phyloP scores from a whole-genome alignment of 2,329 filamentous ascomycete species.

The Metarhizium rileyi region DNA sequence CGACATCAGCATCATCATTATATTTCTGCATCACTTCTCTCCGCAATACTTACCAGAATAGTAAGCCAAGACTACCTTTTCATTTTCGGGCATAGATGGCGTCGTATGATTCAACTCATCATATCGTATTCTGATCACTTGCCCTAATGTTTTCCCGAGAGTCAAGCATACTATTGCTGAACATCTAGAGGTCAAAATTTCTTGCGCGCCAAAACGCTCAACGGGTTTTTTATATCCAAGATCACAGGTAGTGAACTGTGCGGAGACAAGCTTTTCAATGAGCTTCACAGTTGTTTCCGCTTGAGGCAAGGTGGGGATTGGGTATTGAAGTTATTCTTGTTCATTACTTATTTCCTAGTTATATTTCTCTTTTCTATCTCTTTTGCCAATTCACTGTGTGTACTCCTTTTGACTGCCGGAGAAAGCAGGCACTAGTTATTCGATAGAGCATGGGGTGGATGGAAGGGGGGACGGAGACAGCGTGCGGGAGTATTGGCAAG shows the following conservation, averaged over 20 bases:
- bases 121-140: not conserved
- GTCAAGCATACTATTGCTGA: not conserved
- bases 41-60: slow-evolving; percentile 6
- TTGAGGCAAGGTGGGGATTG: not conserved
- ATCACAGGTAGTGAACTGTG: not conserved
- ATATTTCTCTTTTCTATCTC: not conserved
- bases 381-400: not conserved
- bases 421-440: not conserved
- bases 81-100: not conserved
- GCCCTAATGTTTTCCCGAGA: not conserved
- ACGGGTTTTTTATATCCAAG: not conserved
- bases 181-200: not conserved
- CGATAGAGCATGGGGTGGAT: not conserved
- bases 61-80: no score
- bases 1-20: slow-evolving; percentile 9
- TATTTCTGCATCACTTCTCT: slow-evolving; percentile 2
- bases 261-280: not conserved
- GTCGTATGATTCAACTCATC: not conserved
- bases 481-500: not conserved
- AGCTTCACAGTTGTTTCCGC: slow-evolving; percentile 1
- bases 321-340: not conserved
- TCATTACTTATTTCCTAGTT: not conserved
- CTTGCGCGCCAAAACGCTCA: not conserved
- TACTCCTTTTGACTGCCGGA: not conserved
- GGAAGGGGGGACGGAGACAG: not conserved